phyloP scores from a whole-genome alignment of 108 stramenopile species.

The Aurantiochytrium sp. region DNA sequence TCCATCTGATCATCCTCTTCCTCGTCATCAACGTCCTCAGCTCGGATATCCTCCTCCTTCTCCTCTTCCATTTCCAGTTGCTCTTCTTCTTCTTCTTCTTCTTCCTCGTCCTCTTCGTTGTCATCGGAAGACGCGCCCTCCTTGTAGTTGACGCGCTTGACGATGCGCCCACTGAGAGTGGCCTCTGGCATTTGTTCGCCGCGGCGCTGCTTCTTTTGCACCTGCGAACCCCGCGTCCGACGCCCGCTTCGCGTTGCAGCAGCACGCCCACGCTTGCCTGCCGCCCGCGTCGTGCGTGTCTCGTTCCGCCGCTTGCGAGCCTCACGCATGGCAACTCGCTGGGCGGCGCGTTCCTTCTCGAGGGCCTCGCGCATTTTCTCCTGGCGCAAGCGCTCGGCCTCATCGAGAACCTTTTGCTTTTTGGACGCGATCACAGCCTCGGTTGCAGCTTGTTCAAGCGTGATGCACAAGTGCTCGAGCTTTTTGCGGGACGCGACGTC shows the following conservation, averaged over 20 bases:
- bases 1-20: neutral
- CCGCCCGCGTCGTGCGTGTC: neutral
- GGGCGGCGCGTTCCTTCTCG: neutral
- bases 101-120: neutral
- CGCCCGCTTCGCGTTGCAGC: neutral
- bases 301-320: neutral
- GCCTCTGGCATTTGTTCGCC: neutral
- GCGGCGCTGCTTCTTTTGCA: neutral
- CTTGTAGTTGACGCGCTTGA: neutral
- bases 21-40: neutral
- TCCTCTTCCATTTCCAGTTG: neutral
- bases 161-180: neutral
- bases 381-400: conserved; percentile 8
- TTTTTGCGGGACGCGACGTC: neutral
- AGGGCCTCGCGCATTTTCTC: neutral
- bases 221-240: neutral
- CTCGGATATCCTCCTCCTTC: neutral
- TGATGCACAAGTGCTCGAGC: neutral
- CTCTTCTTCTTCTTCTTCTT: neutral
- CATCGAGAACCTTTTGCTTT: neutral
- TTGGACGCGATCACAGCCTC: conserved; percentile 8
- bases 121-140: neutral
- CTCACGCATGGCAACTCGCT: neutral
- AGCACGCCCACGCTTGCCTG: neutral
- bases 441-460: neutral